Evolutionary conservation across 75 land plant species (phyloP).

Genomic region (Cupressus sempervirens): DNA sequence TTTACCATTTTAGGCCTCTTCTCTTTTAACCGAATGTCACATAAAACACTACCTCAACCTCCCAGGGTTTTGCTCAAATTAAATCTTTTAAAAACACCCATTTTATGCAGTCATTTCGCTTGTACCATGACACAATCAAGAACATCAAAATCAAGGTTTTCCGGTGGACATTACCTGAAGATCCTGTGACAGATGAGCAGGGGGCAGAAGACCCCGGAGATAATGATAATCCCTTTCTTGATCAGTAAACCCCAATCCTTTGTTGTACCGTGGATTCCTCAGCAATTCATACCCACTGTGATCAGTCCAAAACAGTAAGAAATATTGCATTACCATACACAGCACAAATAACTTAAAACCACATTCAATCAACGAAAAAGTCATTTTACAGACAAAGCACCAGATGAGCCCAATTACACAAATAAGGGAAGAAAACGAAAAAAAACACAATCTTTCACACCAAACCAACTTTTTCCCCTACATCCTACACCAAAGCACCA

Average conservation of each 20-base stretch:
- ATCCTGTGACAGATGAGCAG: slow-evolving; percentile 34
- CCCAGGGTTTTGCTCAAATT: not conserved
- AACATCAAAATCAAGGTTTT: not conserved
- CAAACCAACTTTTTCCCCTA: too few relatives aligned
- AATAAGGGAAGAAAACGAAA: not conserved
- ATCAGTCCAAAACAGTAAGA: not conserved
- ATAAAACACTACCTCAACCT: not conserved
- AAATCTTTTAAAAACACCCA: not conserved
- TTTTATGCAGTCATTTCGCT: not conserved
- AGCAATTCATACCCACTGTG: slow-evolving; percentile 36
- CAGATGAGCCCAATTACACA: not conserved
- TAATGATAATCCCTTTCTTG: slow-evolving; percentile 45
- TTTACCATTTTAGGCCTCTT: not conserved
- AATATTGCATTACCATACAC: not conserved
- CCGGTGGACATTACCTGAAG: slow-evolving; percentile 25
- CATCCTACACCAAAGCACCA: not conserved
- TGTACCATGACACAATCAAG: not conserved
- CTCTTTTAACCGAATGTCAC: too few relatives aligned
- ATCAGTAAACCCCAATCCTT: slow-evolving; percentile 33
- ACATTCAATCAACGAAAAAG: not conserved
- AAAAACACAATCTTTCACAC: too few relatives aligned
- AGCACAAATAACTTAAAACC: not conserved
- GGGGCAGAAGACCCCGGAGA: slow-evolving; percentile 41
- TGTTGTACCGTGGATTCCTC: slow-evolving; percentile 42
- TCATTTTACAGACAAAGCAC: not conserved